These are phyloP conservation scores for Guadua angustifolia DNA, from an alignment of 176 grass and related monocot genomes.

Conservation along the genomic window DNA sequence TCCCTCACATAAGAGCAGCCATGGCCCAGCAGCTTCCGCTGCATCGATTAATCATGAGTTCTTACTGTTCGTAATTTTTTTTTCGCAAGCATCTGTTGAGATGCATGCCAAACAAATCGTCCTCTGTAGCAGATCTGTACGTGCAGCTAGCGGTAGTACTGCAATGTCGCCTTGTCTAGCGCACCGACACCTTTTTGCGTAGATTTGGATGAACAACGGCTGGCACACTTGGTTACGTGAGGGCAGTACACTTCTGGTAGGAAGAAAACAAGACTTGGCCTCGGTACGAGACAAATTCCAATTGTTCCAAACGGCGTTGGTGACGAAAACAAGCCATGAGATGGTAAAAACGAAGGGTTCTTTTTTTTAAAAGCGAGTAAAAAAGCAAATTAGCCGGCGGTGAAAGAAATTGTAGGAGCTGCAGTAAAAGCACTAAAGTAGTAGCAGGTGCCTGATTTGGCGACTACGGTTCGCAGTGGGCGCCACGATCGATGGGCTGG, in stretches of 20 bases:
- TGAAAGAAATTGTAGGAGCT: neutral
- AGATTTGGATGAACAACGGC: neutral
- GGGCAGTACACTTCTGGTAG: neutral
- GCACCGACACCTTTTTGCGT: neutral
- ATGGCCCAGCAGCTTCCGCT: neutral
- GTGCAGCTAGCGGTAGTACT: neutral
- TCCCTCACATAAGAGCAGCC: neutral
- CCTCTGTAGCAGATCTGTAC: constrained; percentile 4
- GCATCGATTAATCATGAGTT: neutral
- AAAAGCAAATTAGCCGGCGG: neutral
- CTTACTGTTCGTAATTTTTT: neutral
- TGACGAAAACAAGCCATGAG: neutral
- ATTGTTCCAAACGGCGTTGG: neutral
- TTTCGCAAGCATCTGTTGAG: neutral
- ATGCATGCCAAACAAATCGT: neutral
- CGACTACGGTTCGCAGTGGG: neutral
- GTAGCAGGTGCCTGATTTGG: neutral
- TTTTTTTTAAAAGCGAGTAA: too few species aligned
- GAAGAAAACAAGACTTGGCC: neutral
- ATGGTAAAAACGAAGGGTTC: neutral
- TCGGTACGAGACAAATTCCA: neutral
- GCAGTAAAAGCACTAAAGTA: neutral
- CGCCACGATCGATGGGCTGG: neutral
- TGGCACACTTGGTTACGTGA: neutral
- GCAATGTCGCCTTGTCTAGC: neutral